phyloP scores from a whole-genome alignment of 192 early-diverging fungal species.

The Hyaloraphidium curvatum region DNA sequence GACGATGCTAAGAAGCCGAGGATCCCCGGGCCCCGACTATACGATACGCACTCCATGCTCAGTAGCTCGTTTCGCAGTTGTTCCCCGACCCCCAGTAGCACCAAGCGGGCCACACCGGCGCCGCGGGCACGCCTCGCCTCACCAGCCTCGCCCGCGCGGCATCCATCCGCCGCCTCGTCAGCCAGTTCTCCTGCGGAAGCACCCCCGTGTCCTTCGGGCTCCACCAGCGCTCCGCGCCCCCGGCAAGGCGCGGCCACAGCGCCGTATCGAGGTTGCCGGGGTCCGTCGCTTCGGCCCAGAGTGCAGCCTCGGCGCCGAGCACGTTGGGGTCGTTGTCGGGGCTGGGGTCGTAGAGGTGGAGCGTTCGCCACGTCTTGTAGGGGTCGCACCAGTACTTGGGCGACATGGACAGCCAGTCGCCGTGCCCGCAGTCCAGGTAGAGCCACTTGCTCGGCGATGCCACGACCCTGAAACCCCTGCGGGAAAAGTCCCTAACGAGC shows the following conservation, averaged over 20 bases:
- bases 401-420: conserved; percentile 26
- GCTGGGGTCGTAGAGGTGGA: conserved; percentile 15
- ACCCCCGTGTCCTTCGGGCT: background rate
- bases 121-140: background rate
- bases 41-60: no score
- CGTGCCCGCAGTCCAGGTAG: background rate
- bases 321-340: conserved; percentile 12
- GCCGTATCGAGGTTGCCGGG: conserved; percentile 25
- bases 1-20: no score
- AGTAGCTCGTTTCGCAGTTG: no score
- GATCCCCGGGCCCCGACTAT: no score
- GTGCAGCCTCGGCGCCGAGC: conserved; percentile 43
- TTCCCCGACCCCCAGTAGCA: no score
- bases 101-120: background rate
- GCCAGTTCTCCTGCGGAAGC: background rate
- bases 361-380: conserved; percentile 30
- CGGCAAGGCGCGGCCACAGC: conserved; percentile 12
- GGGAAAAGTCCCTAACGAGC: conserved; percentile 4
- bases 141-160: background rate
- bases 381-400: conserved; percentile 51
- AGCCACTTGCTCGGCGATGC: background rate
- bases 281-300: conserved; percentile 55
- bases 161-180: background rate
- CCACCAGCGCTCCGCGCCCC: conserved; percentile 15
- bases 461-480: background rate